Conservation (phyloP, 768 basidiomycete species). For the Neoboletus magnificus region DNA sequence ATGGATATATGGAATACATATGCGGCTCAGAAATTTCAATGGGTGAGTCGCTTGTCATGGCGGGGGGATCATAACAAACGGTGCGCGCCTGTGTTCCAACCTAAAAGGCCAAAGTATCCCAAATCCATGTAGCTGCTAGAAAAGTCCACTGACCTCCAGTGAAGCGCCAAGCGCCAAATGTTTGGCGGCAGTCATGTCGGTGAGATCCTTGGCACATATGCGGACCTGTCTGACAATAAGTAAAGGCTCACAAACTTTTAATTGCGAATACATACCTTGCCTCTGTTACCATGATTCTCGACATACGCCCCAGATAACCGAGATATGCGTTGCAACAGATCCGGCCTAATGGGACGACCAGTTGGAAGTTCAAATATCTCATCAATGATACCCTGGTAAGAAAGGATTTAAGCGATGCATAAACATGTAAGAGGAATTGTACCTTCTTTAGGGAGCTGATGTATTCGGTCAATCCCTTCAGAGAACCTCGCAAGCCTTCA, state of each 20-base stretch:
- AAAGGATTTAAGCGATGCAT: not conserved
- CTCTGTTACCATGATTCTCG: constrained; percentile 46
- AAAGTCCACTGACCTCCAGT: constrained; percentile 44
- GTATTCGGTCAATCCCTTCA: constrained; percentile 47
- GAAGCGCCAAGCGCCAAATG: constrained; percentile 51
- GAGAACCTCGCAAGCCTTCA: constrained; percentile 52
- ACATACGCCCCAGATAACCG: constrained; percentile 62
- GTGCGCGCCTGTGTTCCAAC: constrained; percentile 13
- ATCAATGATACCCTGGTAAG: constrained; percentile 25
- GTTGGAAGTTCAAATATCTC: constrained; percentile 45
- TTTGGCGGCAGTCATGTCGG: constrained; percentile 43
- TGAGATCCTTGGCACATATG: constrained; percentile 47
- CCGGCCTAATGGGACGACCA: constrained; percentile 38
- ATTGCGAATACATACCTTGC: constrained; percentile 38
- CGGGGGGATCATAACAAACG: constrained; percentile 33
- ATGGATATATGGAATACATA: constrained; percentile 67
- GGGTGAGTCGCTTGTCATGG: constrained; percentile 22
- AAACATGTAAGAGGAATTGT: not conserved
- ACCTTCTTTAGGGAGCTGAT: constrained; percentile 52
- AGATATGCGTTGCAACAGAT: constrained; percentile 63
- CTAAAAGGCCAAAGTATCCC: constrained; percentile 8
- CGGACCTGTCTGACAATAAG: constrained; percentile 42
- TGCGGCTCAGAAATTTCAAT: constrained; percentile 32
- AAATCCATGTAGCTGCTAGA: constrained; percentile 5
- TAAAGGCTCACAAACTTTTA: not conserved